These are phyloP conservation scores for Rhodomyrtus tomentosa DNA, from an alignment of 345 rosid genomes.

Conservation along the genomic window DNA sequence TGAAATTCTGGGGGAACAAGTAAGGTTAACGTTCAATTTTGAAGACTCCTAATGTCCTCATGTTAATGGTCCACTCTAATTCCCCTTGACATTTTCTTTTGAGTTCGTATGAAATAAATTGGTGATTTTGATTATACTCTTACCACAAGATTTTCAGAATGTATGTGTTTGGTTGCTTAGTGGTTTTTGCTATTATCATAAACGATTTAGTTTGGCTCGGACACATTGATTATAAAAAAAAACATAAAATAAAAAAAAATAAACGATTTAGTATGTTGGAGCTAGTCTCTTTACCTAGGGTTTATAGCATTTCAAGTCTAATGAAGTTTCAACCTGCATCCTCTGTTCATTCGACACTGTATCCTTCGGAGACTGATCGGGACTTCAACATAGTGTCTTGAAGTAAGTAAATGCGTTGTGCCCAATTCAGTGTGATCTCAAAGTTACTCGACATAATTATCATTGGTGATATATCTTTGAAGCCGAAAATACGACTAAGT, in stretches of 20 bases:
- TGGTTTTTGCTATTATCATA: not conserved
- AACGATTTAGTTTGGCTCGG: not conserved
- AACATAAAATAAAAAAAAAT: too few species aligned
- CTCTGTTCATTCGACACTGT: too few species aligned
- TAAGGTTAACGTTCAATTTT: slow-evolving; percentile 18
- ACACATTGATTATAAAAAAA: too few species aligned
- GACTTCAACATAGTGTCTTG: too few species aligned
- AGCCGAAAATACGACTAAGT: too few species aligned
- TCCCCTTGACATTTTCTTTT: not conserved
- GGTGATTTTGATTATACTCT: not conserved
- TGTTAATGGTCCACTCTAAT: not conserved
- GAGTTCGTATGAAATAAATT: not conserved
- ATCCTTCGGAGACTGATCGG: too few species aligned
- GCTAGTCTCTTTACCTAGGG: not conserved
- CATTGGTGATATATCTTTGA: too few species aligned
- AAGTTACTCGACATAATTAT: too few species aligned
- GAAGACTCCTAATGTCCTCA: not conserved
- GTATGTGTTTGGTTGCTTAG: not conserved
- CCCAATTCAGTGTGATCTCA: too few species aligned
- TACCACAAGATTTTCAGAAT: not conserved
- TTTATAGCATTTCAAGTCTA: not conserved
- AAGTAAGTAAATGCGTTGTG: too few species aligned
- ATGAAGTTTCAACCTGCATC: not conserved
- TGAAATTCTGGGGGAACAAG: slow-evolving; percentile 82
- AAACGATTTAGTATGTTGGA: not conserved